phyloP scores from a whole-genome alignment of 2,329 filamentous ascomycete species.

The Calonectria pseudoreteaudii region DNA sequence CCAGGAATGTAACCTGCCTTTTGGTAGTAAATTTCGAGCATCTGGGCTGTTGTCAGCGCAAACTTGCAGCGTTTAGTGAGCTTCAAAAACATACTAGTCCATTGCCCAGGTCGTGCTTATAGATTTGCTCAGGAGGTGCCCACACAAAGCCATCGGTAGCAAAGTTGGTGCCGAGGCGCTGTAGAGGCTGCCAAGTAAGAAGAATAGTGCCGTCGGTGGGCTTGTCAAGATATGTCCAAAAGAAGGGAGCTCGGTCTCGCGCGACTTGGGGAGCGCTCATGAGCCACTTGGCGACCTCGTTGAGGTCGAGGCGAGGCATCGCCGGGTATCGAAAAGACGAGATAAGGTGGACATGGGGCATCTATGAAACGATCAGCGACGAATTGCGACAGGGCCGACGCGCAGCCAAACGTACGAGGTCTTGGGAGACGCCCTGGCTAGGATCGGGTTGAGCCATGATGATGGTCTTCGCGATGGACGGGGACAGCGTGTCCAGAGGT shows the following conservation, averaged over 20 bases:
- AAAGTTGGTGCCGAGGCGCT: constrained; percentile 77
- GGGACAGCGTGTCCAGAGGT: constrained; percentile 26
- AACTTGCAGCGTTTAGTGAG: not conserved
- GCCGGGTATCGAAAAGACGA: constrained; percentile 85
- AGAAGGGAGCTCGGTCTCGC: constrained; percentile 86
- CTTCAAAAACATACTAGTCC: constrained; percentile 59
- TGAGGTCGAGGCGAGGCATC: constrained; percentile 76
- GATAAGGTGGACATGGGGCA: constrained; percentile 90
- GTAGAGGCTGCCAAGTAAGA: constrained; percentile 88
- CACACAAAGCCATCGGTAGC: constrained; percentile 94
- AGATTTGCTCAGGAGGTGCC: constrained; percentile 83
- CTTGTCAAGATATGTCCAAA: constrained; percentile 90
- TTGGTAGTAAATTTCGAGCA: constrained; percentile 89
- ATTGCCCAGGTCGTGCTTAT: constrained; percentile 77
- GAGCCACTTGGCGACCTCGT: constrained; percentile 86
- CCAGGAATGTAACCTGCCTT: constrained; percentile 83
- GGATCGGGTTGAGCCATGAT: constrained; percentile 57
- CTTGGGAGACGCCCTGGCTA: constrained; percentile 56
- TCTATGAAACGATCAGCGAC: constrained; percentile 59
- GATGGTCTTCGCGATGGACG: constrained; percentile 38
- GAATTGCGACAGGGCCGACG: constrained; percentile 6
- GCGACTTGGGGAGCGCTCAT: constrained; percentile 86
- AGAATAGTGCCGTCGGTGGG: constrained; percentile 86
- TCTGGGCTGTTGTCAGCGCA: constrained; percentile 60
- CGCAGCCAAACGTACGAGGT: constrained; percentile 50